These are phyloP conservation scores for Blastobotrys arbuscula DNA, from an alignment of 1,139 yeast genomes.

Conservation along the genomic window DNA sequence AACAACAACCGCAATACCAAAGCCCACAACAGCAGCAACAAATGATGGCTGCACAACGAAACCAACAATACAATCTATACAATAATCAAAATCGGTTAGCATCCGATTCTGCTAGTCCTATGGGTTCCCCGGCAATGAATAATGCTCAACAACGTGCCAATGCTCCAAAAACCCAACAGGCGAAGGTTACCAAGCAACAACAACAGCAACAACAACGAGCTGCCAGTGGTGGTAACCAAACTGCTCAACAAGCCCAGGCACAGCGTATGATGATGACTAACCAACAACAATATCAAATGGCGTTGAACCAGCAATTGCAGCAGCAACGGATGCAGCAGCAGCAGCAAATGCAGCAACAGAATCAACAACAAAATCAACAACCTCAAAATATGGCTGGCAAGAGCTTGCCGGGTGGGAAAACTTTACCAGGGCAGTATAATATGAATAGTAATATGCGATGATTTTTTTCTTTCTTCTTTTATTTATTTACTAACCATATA, in stretches of 20 bases:
- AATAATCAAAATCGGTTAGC: neutral
- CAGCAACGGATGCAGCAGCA: neutral
- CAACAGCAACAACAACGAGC: neutral
- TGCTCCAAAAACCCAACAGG: conserved; percentile 8
- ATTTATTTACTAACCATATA: too few relatives aligned
- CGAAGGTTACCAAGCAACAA: conserved; percentile 14
- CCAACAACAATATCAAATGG: neutral
- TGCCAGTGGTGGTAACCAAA: neutral
- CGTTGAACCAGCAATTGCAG: neutral
- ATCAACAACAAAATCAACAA: neutral
- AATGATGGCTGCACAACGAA: neutral
- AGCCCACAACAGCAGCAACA: neutral
- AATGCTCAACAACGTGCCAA: neutral
- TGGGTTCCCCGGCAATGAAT: conserved; percentile 3
- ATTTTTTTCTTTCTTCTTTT: too few relatives aligned
- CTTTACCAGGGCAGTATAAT: neutral
- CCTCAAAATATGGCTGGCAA: conserved; percentile 16
- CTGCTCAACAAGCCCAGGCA: neutral
- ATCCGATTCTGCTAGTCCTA: conserved; percentile 2
- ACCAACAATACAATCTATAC: conserved; percentile 1
- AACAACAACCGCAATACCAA: conserved; percentile 13
- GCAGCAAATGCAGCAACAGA: neutral
- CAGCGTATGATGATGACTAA: neutral
- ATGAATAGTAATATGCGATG: neutral
- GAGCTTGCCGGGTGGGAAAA: conserved; percentile 15